phyloP scores from a whole-genome alignment of 768 basidiomycete species.

The Kwoniella pini region DNA sequence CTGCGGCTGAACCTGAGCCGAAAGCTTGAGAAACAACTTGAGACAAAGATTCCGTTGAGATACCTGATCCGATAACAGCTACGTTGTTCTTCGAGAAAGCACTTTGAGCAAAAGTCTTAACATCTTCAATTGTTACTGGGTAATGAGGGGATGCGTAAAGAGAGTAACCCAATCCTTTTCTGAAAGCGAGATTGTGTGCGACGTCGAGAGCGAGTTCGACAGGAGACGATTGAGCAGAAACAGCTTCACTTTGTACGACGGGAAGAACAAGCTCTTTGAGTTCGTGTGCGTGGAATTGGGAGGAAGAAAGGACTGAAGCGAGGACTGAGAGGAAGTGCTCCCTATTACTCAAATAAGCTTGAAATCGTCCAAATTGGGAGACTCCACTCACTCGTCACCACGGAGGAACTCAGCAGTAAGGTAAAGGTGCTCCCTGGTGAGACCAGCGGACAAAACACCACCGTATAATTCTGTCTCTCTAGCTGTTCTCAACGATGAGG shows the following conservation, averaged over 20 bases:
- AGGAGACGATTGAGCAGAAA: constrained; percentile 64
- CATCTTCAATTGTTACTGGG: constrained; percentile 58
- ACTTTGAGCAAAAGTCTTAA: constrained; percentile 70
- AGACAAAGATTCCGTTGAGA: constrained; percentile 67
- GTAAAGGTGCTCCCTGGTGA: constrained; percentile 86
- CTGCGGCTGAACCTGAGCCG: constrained; percentile 57
- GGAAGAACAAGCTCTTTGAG: constrained; percentile 59
- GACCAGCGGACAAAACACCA: constrained; percentile 78
- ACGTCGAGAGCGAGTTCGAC: constrained; percentile 74
- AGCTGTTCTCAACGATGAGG: constrained; percentile 84
- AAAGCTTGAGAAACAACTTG: constrained; percentile 73
- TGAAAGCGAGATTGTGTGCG: constrained; percentile 90
- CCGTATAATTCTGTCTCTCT: constrained; percentile 93
- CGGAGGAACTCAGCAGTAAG: constrained; percentile 92
- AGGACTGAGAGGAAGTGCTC: constrained; percentile 87
- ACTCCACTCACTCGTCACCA: constrained; percentile 90
- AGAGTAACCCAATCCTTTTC: constrained; percentile 85
- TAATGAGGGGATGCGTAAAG: constrained; percentile 76
- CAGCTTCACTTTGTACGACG: constrained; percentile 70
- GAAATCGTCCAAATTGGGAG: neutral
- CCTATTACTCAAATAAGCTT: constrained; percentile 56
- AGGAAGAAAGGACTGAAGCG: constrained; percentile 76
- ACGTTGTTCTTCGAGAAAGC: constrained; percentile 78
- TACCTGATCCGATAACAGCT: constrained; percentile 83
- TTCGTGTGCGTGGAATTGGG: constrained; percentile 64